These are phyloP conservation scores for Backusella sp. DNA, from an alignment of 192 early-diverging fungal genomes.

Conservation along the genomic window DNA sequence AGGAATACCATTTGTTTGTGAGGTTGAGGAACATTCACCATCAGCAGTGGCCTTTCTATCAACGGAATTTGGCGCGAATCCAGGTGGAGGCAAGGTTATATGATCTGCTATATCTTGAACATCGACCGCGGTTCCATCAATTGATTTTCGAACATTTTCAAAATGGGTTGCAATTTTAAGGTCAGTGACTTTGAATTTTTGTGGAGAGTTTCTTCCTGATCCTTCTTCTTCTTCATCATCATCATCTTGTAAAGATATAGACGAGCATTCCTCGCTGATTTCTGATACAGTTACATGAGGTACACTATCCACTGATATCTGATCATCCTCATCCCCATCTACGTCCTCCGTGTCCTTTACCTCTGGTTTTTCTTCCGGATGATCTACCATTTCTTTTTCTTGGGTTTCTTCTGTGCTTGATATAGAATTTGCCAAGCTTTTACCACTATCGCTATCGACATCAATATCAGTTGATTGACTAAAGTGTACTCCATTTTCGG, in stretches of 20 bases:
- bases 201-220: not conserved
- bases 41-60: not conserved
- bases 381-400: not conserved
- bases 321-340: not conserved
- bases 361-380: not conserved
- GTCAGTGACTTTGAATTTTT: not conserved
- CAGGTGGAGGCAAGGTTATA: conserved; percentile 32
- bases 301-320: not conserved
- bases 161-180: conserved; percentile 7
- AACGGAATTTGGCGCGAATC: conserved; percentile 17
- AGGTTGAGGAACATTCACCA: not conserved
- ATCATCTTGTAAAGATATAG: not conserved
- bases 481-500: not conserved
- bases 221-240: not conserved
- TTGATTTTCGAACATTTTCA: conserved; percentile 6
- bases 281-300: not conserved
- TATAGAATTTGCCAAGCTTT: not conserved
- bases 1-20: conserved; percentile 2
- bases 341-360: not conserved
- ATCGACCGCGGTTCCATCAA: conserved; percentile 6
- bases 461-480: not conserved
- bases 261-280: not conserved
- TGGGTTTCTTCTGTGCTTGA: not conserved
- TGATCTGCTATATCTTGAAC: conserved; percentile 33
- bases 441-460: not conserved